These are phyloP conservation scores for Posidonia australis DNA, from an alignment of 106 monocot genomes.

Conservation along the genomic window DNA sequence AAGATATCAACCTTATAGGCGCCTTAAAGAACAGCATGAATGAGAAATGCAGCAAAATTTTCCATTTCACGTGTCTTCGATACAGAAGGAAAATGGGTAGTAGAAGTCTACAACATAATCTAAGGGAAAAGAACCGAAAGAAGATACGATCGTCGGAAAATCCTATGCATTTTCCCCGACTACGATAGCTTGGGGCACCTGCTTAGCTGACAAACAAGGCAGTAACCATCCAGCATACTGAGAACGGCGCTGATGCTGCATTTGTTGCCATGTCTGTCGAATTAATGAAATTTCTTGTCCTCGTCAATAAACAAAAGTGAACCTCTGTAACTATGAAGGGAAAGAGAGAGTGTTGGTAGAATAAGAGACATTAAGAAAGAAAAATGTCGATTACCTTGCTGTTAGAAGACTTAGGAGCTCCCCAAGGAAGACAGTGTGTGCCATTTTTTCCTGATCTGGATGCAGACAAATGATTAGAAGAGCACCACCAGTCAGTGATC, in stretches of 20 bases:
- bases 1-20: too few relatives aligned
- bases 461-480: not conserved
- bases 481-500: not conserved
- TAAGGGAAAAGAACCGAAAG: too few relatives aligned
- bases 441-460: constrained; percentile 1
- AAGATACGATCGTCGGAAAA: too few relatives aligned
- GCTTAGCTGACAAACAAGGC: not conserved
- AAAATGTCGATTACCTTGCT: constrained; percentile 3
- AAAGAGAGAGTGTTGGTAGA: not conserved
- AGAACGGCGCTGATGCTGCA: not conserved
- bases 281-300: not conserved
- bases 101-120: too few relatives aligned
- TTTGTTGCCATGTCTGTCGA: not conserved
- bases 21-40: too few relatives aligned
- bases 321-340: not conserved
- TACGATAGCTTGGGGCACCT: not conserved
- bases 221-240: not conserved
- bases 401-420: constrained; percentile 3
- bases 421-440: constrained; percentile 4
- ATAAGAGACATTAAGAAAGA: not conserved
- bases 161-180: not conserved
- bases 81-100: too few relatives aligned
- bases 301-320: not conserved
- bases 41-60: too few relatives aligned
- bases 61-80: too few relatives aligned